Base-by-base conservation (phyloP, 1,139 yeast species). In the Petasospora rhodanensis region DNA sequence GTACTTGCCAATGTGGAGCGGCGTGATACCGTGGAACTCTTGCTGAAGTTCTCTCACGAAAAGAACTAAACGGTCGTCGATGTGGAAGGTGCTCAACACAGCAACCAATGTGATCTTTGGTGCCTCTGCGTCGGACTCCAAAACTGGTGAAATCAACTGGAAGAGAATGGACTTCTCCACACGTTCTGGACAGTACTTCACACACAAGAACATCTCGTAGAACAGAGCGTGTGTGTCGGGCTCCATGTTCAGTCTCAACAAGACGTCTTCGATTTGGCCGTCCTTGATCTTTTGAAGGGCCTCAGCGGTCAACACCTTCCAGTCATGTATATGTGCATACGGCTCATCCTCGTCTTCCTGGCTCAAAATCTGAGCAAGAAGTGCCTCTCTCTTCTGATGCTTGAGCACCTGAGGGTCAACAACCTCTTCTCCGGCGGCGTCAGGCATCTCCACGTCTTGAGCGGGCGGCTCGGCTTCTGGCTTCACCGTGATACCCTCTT, bases 201-300 rank as follows among this genome's bases (percentile, higher is more conserved):
- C 43, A 21, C 38, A 31, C 21, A 37, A 36, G 11, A 49, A 26
- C 10, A 46, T 25, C 30, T 49, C 54, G 18, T 45, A 37, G 22
- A 49, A 47, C 11, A 47, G 26, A 4, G 30, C 29, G 24, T 42
- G 40, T 4, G 42, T 33, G 29, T 4, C 17, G 18, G 6, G 21
- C 19, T 2, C 9, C 22, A 6, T 31, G 13, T 4, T 28, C 24
- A 13, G 4, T 4, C 6, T 22, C 30, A 18, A 29, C n/a, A n/a
- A n/a, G n/a, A n/a, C n/a, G n/a, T n/a, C n/a, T n/a, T 19, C 29
- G 12, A 13, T 12, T 7, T 12, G 13, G 23, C 11, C 11, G n/a
- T 21, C 23, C 12, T 7, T 6, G 23, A 11, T 11, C 6, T 7
- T n/a, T 11, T 22, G 8, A 9, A 28, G 30, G n/a, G 22, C 12